Percentiles rank a stretch among this genome's conserved stretches.
Evolutionary conservation across 2,329 filamentous ascomycete genomes (phyloP).

Genomic region (Colletotrichum tofieldiae): DNA sequence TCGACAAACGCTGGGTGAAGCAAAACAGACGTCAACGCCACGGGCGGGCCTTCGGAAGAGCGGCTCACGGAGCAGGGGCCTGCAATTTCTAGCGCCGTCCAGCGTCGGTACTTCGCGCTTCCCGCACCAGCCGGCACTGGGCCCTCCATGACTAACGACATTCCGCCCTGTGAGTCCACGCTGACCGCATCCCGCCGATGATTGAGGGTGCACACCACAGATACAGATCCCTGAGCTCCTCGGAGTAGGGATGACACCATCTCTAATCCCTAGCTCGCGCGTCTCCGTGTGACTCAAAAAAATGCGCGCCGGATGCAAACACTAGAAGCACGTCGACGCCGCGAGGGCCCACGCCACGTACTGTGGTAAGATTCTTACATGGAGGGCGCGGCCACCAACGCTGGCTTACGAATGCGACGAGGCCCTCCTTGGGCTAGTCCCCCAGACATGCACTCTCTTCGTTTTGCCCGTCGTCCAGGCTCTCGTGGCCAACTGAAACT

Average conservation of each 20-base stretch:
- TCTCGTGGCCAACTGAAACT: neutral
- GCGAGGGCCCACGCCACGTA: neutral
- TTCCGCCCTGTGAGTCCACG: conserved; percentile 1
- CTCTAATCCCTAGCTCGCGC: neutral
- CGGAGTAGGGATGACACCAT: neutral
- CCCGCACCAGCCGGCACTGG: conserved; percentile 22
- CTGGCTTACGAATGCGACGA: neutral
- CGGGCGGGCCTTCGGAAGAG: conserved; percentile 18
- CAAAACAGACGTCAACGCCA: neutral
- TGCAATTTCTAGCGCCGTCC: neutral
- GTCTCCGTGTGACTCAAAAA: conserved; percentile 13
- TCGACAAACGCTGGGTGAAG: neutral
- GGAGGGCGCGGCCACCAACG: neutral
- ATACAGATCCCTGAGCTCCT: neutral
- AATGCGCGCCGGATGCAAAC: neutral
- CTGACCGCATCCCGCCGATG: conserved; percentile 2
- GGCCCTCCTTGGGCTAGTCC: neutral
- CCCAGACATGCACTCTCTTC: neutral
- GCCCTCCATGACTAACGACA: conserved; percentile 2
- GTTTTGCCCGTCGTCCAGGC: neutral
- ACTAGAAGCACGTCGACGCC: neutral
- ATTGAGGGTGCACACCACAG: neutral
- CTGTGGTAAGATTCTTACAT: neutral
- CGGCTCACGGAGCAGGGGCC: neutral
- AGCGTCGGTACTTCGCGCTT: conserved; percentile 27